phyloP scores from a whole-genome alignment of 768 basidiomycete species.

The Mycena venus region DNA sequence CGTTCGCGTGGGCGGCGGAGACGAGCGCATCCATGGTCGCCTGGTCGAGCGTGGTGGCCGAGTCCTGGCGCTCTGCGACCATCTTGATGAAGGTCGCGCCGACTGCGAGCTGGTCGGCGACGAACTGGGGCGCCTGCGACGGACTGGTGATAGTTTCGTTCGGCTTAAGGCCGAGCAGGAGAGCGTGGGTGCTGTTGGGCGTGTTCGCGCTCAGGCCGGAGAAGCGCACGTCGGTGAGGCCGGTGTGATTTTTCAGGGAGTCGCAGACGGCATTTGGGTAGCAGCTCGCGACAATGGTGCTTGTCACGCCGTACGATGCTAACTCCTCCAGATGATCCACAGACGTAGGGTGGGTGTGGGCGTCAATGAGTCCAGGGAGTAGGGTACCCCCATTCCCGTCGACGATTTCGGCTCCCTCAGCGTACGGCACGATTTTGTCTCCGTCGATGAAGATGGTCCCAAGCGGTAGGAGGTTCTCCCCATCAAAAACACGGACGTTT shows the following conservation, averaged over 20 bases:
- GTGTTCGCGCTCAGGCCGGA: not conserved
- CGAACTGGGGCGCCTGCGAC: slow-evolving; percentile 9
- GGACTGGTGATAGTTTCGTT: slow-evolving; percentile 10
- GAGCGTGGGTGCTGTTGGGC: slow-evolving; percentile 11
- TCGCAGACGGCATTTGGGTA: slow-evolving; percentile 6
- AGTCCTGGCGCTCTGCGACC: not conserved
- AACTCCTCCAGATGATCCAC: slow-evolving; percentile 11
- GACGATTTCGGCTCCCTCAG: not conserved
- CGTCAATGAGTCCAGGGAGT: slow-evolving; percentile 27
- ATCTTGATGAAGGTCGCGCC: slow-evolving; percentile 23
- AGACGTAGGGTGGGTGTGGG: slow-evolving; percentile 7
- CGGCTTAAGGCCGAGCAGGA: not conserved
- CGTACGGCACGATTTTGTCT: not conserved
- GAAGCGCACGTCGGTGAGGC: slow-evolving; percentile 12
- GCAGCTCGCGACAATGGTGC: slow-evolving; percentile 15
- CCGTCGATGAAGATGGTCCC: slow-evolving; percentile 12
- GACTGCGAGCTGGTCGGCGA: slow-evolving; percentile 6
- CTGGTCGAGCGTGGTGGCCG: slow-evolving; percentile 12
- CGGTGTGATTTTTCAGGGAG: slow-evolving; percentile 13
- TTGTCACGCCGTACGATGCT: slow-evolving; percentile 23
- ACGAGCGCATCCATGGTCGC: slow-evolving; percentile 17
- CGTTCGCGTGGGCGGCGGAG: not conserved
- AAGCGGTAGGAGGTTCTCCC: slow-evolving; percentile 7
- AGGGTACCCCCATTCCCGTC: slow-evolving; percentile 11
- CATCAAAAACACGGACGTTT: slow-evolving; percentile 29